Conservation (phyloP, 1,284 basidiomycete genomes). For the Volvariella surrecta region DNA sequence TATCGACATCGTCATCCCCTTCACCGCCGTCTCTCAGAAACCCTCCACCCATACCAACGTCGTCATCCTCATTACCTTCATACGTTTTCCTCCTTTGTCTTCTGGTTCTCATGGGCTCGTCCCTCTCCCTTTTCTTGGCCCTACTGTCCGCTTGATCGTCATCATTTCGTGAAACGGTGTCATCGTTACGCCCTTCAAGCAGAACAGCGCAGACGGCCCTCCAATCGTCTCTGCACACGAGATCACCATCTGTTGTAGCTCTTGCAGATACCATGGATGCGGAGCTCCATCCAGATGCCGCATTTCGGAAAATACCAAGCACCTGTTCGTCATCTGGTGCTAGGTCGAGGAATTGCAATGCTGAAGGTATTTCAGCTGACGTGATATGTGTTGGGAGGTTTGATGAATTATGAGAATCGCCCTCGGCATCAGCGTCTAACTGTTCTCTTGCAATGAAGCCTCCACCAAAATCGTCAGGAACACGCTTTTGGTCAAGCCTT, state of each 20-base stretch:
- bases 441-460: conserved; percentile 13
- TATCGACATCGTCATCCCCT: neutral
- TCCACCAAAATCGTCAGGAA: conserved; percentile 8
- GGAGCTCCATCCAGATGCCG: conserved; percentile 55
- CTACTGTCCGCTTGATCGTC: conserved; percentile 14
- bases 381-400: conserved; percentile 29
- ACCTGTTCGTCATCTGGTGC: conserved; percentile 61
- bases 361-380: conserved; percentile 49
- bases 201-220: conserved; percentile 65
- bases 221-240: conserved; percentile 59
- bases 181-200: conserved; percentile 31
- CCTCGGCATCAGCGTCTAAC: conserved; percentile 1
- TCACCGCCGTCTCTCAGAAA: neutral
- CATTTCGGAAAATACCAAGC: conserved; percentile 60
- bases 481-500: neutral
- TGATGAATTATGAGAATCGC: neutral
- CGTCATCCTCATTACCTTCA: conserved; percentile 16
- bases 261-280: conserved; percentile 13
- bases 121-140: neutral
- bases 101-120: conserved; percentile 10
- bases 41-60: too few species aligned
- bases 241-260: conserved; percentile 15
- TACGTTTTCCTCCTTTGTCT: conserved; percentile 22
- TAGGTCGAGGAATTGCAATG: conserved; percentile 54
- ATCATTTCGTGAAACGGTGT: conserved; percentile 20